Base-by-base conservation (phyloP, 2,329 filamentous ascomycete genomes). In the Pseudogymnoascus sp. region DNA sequence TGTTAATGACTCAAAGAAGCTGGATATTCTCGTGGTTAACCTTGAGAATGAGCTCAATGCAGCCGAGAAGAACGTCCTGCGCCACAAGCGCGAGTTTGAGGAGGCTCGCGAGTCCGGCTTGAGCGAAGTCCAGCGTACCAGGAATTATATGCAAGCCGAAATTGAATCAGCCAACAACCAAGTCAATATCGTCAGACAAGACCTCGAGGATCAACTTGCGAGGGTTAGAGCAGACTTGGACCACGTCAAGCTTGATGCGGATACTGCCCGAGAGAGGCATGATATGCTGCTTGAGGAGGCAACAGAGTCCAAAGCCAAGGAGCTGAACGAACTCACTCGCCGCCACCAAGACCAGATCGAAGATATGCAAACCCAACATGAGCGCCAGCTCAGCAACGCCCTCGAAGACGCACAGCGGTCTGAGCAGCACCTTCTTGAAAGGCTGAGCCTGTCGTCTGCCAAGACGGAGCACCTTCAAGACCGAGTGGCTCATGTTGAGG, bases 391-490 rank as follows among this genome's bases (percentile, higher is more conserved):
- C 63, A 84, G 81, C 70, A 91, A 89, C 68, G 83, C 86, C 8
- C 79, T 84, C 4, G 92, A 97, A 71, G 92, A 97, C 74, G 89
- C 88, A 64, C 86, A 93, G 69, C 87, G 90, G 59, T 81, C 86
- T 2, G 92, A 96, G 74, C 82, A 87, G 65, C 89, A 92, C 72
- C 83, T 95, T 45, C 82, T 89, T 58, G 91, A 97, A 71, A 87
- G 90, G 26, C 82, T 97, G 62, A 87, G 84, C 66, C 81, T 97
- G 63, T 90, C 91, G 0, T 85, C 92, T 7, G 90, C 91, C 63
- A 96, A 93, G 80, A 85, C 88, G 3, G 86, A 92, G 68, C 89
- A 95, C 72, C 83, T 95, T 21, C 88, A 95, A 72, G 92, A 97
- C 69, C 91, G 90, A 69, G 84, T 97, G 26, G 76, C 83, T 4